A percentile compares a stretch with the other conserved stretches of the same genome.
These are phyloP conservation scores for Zhuliangozyma blackwelliae DNA, from an alignment of 1,139 yeast species.

Conservation along the genomic window DNA sequence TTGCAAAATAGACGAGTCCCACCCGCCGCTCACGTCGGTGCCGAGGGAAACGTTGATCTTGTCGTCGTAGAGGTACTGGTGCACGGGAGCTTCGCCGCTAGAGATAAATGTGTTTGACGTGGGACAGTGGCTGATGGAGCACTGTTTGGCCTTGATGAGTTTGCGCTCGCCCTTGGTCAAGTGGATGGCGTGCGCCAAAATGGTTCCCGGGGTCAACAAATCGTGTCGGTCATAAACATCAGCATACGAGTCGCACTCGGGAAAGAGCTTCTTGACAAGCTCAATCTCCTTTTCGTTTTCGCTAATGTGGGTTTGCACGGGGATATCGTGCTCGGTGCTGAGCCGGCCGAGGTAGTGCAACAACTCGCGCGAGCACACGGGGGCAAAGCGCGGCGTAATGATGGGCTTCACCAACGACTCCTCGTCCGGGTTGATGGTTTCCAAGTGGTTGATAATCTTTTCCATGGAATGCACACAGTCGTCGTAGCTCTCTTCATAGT, in stretches of 20 bases:
- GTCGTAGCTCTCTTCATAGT: constrained; percentile 58
- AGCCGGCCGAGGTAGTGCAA: constrained; percentile 61
- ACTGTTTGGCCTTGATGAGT: constrained; percentile 46
- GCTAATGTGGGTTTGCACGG: constrained; percentile 85
- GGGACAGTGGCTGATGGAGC: constrained; percentile 93
- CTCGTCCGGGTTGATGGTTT: constrained; percentile 44
- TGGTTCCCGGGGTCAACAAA: constrained; percentile 60
- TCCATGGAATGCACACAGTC: constrained; percentile 57
- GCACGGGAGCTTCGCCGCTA: constrained; percentile 85
- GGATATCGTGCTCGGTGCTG: constrained; percentile 47
- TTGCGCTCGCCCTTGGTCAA: constrained; percentile 60
- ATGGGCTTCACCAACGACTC: constrained; percentile 61
- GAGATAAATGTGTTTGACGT: constrained; percentile 84
- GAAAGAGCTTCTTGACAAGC: constrained; percentile 72
- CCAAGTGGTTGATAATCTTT: constrained; percentile 55
- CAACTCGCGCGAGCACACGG: constrained; percentile 67
- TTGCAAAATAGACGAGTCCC: constrained; percentile 70
- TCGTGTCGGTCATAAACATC: constrained; percentile 68
- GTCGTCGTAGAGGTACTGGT: constrained; percentile 57
- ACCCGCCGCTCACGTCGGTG: constrained; percentile 92
- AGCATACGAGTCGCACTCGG: constrained; percentile 65
- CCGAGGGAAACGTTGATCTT: constrained; percentile 81
- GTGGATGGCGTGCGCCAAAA: constrained; percentile 88
- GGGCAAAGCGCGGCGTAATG: constrained; percentile 92
- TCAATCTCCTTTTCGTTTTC: constrained; percentile 75